A percentile compares a stretch with the other conserved stretches of the same genome.
phyloP scores from a whole-genome alignment of 805 yeast species.

The Saturnispora kantuleensis region DNA sequence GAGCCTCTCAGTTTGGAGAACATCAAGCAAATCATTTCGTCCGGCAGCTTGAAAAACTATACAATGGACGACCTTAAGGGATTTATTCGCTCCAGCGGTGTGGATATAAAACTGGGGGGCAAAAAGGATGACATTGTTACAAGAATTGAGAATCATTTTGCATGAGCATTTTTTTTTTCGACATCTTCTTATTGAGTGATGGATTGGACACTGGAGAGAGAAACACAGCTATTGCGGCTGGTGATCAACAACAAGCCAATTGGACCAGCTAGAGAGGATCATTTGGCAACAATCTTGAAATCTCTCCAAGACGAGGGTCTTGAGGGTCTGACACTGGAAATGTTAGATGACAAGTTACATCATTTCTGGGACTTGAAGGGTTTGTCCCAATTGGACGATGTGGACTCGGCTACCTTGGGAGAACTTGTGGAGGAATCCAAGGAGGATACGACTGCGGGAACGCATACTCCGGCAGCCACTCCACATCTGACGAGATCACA shows the following conservation, averaged over 20 bases:
- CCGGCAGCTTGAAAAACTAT: slow-evolving; percentile 19
- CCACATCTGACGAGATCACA: background rate
- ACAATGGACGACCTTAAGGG: slow-evolving; percentile 34
- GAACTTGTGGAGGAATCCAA: background rate
- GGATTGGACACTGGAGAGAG: slow-evolving; percentile 20
- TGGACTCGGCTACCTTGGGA: slow-evolving; percentile 1
- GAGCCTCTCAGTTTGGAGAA: background rate
- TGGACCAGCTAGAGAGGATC: slow-evolving; percentile 15
- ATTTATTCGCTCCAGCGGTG: slow-evolving; percentile 30
- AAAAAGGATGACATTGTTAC: slow-evolving; percentile 35
- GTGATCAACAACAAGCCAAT: slow-evolving; percentile 24
- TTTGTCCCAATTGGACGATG: slow-evolving; percentile 20
- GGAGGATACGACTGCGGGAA: background rate
- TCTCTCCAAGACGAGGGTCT: slow-evolving; percentile 14
- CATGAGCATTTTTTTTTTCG: background rate
- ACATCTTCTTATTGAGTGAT: background rate
- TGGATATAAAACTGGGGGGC: slow-evolving; percentile 27
- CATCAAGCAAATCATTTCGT: background rate
- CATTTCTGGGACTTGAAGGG: slow-evolving; percentile 24
- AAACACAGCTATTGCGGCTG: slow-evolving; percentile 16
- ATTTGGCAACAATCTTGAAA: slow-evolving; percentile 12
- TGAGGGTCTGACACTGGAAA: slow-evolving; percentile 8
- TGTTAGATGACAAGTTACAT: slow-evolving; percentile 14
- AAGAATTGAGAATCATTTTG: slow-evolving; percentile 27
- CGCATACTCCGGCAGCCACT: background rate